phyloP scores from a whole-genome alignment of 1,284 basidiomycete genomes.

The Kalmanozyma brasiliensis region DNA sequence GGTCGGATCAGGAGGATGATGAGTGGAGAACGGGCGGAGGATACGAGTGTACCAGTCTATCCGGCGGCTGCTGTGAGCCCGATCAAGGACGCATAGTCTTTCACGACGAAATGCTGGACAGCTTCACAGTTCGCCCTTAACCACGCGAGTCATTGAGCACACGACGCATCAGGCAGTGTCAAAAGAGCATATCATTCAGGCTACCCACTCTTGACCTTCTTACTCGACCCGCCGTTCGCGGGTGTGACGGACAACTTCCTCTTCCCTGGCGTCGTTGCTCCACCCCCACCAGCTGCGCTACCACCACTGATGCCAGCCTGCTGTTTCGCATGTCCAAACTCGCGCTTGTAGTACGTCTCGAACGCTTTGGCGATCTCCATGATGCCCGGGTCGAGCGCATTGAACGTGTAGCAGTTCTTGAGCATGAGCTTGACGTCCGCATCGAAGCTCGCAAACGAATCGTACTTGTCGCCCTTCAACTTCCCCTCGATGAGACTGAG shows the following conservation, averaged over 20 bases:
- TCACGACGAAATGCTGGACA: not conserved
- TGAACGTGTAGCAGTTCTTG: constrained; percentile 84
- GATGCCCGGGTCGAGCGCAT: constrained; percentile 81
- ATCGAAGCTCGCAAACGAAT: constrained; percentile 79
- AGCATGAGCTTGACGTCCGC: constrained; percentile 86
- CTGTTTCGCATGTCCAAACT: constrained; percentile 44
- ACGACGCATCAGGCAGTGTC: not conserved
- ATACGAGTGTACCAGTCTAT: not conserved
- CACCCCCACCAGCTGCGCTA: constrained; percentile 4
- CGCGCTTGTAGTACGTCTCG: constrained; percentile 65
- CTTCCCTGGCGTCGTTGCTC: constrained; percentile 2
- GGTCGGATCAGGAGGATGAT: constrained; percentile 8
- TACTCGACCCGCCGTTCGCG: constrained; percentile 8
- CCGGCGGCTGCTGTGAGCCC: constrained; percentile 3
- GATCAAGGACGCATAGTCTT: not conserved
- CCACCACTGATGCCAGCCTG: constrained; percentile 24
- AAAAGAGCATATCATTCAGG: not conserved
- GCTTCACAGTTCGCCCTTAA: too few species aligned
- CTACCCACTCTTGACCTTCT: constrained; percentile 37
- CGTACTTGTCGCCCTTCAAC: constrained; percentile 84
- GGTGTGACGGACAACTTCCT: constrained; percentile 13
- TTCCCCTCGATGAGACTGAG: constrained; percentile 83
- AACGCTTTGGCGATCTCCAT: constrained; percentile 70
- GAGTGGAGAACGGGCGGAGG: not conserved
- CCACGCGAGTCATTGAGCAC: not conserved